Evolutionary conservation across 371 early-diverging fungal genomes (phyloP).

Genomic region (Choanephora cucurbitarum): DNA sequence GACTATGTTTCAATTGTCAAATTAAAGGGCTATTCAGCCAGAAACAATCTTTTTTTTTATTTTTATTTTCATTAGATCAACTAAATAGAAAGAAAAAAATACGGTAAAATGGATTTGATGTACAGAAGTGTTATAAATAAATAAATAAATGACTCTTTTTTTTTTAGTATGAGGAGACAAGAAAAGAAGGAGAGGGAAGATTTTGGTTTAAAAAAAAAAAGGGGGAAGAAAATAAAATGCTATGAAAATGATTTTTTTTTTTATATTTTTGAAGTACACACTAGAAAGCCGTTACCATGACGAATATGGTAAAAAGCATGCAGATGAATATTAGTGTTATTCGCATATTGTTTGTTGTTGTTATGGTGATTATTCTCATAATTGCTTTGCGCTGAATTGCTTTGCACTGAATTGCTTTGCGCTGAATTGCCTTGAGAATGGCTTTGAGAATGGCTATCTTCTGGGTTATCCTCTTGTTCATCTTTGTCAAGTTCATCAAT

Average conservation of each 20-base stretch:
- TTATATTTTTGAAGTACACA: conserved; percentile 18
- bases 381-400: no score
- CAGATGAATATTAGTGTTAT: conserved; percentile 12
- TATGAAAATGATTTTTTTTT: conserved; percentile 6
- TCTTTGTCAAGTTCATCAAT: conserved; percentile 21
- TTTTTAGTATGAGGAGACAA: background rate
- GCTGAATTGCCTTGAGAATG: no score
- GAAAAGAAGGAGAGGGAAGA: background rate
- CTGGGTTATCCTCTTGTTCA: conserved; percentile 9
- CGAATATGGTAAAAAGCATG: conserved; percentile 20
- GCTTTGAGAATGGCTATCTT: no score
- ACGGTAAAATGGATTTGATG: no score
- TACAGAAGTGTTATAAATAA: background rate
- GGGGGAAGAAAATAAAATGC: background rate
- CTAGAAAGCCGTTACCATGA: conserved; percentile 18
- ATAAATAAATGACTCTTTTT: background rate
- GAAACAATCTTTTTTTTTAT: background rate
- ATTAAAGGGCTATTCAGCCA: no score
- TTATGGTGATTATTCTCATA: background rate
- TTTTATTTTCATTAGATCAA: background rate
- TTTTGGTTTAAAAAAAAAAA: background rate
- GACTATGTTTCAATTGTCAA: background rate
- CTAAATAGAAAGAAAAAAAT: no score
- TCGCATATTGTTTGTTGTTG: background rate
- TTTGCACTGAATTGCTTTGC: no score